Evolutionary conservation across 345 rosid species (phyloP).

Genomic region (Eutrema yunnanense): DNA sequence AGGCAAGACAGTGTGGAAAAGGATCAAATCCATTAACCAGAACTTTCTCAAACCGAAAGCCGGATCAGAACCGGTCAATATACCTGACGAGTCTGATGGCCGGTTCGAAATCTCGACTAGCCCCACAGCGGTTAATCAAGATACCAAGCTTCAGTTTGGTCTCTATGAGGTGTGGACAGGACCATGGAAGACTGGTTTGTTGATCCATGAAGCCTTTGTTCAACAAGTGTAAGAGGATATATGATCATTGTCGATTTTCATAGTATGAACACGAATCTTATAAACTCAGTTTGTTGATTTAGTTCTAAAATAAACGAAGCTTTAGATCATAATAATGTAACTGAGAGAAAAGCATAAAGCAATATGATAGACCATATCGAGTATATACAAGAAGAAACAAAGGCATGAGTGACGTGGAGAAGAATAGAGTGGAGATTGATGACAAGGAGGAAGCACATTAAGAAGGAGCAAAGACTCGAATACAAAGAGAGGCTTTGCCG

Average conservation of each 20-base stretch:
- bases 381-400: no score
- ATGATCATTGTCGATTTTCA: not conserved
- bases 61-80: not conserved
- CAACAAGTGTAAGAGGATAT: slow-evolving; percentile 1
- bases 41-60: slow-evolving; percentile 3
- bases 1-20: slow-evolving; percentile 35
- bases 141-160: slow-evolving; percentile 44
- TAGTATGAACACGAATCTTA: not conserved
- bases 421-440: no score
- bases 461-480: no score
- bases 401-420: no score
- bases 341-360: not conserved
- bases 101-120: slow-evolving; percentile 11
- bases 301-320: not conserved
- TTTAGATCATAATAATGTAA: slow-evolving; percentile 6
- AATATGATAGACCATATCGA: not conserved
- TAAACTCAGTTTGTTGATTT: not conserved
- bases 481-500: no score
- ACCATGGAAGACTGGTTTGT: slow-evolving; percentile 57
- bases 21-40: slow-evolving; percentile 20
- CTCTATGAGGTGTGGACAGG: slow-evolving; percentile 71
- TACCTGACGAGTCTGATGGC: not conserved
- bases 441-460: no score
- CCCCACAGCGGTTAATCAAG: not conserved
- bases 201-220: slow-evolving; percentile 38